phyloP scores from a whole-genome alignment of 805 yeast genomes.

The Vanderwaltozyma yarrowii region DNA sequence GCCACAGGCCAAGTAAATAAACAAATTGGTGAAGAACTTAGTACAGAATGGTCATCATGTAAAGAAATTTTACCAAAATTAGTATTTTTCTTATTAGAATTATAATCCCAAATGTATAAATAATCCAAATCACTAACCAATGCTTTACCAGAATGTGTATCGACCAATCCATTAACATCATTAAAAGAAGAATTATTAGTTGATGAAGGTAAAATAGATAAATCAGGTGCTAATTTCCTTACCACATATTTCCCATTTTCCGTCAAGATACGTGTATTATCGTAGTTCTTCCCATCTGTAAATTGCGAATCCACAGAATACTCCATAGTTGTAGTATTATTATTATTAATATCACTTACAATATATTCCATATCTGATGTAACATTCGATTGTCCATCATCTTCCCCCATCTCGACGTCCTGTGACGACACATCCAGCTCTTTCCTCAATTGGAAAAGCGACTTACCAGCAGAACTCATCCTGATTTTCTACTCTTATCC shows the following conservation, averaged over 20 bases:
- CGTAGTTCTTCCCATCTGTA: constrained; percentile 1
- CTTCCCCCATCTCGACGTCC: too few species aligned
- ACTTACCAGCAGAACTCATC: constrained; percentile 5
- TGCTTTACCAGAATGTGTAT: constrained; percentile 39
- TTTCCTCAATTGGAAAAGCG: constrained; percentile 24
- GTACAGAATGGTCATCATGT: constrained; percentile 16
- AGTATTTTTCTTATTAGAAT: constrained; percentile 51
- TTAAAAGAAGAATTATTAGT: constrained; percentile 1
- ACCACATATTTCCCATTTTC: constrained; percentile 25
- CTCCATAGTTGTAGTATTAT: background rate
- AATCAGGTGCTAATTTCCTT: constrained; percentile 14
- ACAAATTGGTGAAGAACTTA: constrained; percentile 16
- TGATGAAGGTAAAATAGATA: constrained; percentile 5
- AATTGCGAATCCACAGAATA: background rate
- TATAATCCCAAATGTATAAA: constrained; percentile 60
- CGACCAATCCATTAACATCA: constrained; percentile 34
- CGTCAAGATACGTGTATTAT: constrained; percentile 16
- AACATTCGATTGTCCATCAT: too few species aligned
- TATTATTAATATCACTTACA: too few species aligned
- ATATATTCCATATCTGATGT: too few species aligned
- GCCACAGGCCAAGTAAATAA: constrained; percentile 25
- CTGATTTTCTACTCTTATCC: too few species aligned
- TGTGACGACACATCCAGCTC: constrained; percentile 8
- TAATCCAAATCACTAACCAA: constrained; percentile 39
- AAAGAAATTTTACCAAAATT: constrained; percentile 19